A percentile compares a stretch with the other conserved stretches of the same genome.
phyloP scores from a whole-genome alignment of 305 asterid genomes.

The Fraxinus dipetala region DNA sequence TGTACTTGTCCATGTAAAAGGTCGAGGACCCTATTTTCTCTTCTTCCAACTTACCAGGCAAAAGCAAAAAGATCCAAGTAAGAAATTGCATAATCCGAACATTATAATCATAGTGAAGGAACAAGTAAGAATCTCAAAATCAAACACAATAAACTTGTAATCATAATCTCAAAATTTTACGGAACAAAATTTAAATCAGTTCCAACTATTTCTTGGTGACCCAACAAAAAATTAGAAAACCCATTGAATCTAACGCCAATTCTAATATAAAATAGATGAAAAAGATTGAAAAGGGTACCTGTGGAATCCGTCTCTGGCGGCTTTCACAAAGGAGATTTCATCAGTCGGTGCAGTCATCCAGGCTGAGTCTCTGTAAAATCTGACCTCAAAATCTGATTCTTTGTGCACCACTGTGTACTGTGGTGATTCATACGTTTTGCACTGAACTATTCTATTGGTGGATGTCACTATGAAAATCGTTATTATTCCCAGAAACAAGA shows the following conservation, averaged over 20 bases:
- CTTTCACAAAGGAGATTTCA: slow-evolving; percentile 60
- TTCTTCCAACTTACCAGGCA: not conserved
- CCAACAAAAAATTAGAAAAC: not conserved
- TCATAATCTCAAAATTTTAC: not conserved
- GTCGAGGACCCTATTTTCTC: not conserved
- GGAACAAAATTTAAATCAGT: not conserved
- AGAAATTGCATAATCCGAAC: not conserved
- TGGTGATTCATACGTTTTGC: slow-evolving; percentile 59
- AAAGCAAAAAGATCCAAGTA: not conserved
- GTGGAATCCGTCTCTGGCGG: slow-evolving; percentile 72
- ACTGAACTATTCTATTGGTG: slow-evolving; percentile 16
- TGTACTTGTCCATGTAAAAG: not conserved
- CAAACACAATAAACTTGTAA: not conserved
- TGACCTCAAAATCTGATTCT: slow-evolving; percentile 81
- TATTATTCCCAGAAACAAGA: slow-evolving; percentile 10
- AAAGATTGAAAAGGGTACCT: slow-evolving; percentile 35
- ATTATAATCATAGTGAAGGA: not conserved
- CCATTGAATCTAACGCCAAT: not conserved
- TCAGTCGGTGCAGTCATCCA: slow-evolving; percentile 69
- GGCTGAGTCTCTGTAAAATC: slow-evolving; percentile 59
- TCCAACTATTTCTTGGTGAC: not conserved
- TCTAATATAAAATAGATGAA: not conserved
- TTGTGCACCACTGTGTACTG: slow-evolving; percentile 62
- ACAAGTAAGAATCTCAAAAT: not conserved
- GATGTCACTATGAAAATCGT: slow-evolving; percentile 3